Conservation (phyloP, 2,329 filamentous ascomycete genomes). For the Arthrobotrys musiformis region DNA sequence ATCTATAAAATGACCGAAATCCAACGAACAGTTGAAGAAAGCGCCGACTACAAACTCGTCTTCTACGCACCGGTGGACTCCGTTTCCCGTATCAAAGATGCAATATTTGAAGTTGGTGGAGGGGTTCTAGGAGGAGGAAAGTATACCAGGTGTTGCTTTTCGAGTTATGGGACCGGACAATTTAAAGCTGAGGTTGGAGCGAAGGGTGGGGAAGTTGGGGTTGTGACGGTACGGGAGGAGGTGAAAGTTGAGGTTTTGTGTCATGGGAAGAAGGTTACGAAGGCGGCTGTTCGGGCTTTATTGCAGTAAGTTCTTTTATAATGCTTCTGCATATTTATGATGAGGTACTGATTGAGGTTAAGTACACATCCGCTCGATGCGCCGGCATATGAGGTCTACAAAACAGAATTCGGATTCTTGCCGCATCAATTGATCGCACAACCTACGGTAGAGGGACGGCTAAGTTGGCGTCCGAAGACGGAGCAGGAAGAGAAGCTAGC, state of each 20-base stretch:
- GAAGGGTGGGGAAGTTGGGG: background rate
- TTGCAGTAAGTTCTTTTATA: conserved; percentile 20
- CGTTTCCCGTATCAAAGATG: conserved; percentile 23
- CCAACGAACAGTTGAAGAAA: conserved; percentile 36
- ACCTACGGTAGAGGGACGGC: background rate
- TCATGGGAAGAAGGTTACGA: conserved; percentile 27
- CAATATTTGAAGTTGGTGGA: conserved; percentile 40
- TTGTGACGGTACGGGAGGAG: conserved; percentile 14
- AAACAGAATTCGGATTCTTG: conserved; percentile 36
- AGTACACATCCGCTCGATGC: conserved; percentile 33
- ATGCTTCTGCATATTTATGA: background rate
- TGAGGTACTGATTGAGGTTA: background rate
- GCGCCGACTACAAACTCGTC: conserved; percentile 29
- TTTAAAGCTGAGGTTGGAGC: conserved; percentile 30
- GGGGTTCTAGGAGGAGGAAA: conserved; percentile 22
- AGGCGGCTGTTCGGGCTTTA: conserved; percentile 32
- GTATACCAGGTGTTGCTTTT: conserved; percentile 39
- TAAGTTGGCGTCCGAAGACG: background rate
- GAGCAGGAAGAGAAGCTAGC: background rate
- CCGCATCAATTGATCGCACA: background rate
- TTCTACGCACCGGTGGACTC: conserved; percentile 29
- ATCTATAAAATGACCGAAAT: conserved; percentile 47
- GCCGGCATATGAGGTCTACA: conserved; percentile 42
- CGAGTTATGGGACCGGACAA: conserved; percentile 42
- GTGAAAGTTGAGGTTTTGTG: conserved; percentile 38